Base-by-base conservation (phyloP, 2,329 filamentous ascomycete species). In the Elsinoe arachidis region DNA sequence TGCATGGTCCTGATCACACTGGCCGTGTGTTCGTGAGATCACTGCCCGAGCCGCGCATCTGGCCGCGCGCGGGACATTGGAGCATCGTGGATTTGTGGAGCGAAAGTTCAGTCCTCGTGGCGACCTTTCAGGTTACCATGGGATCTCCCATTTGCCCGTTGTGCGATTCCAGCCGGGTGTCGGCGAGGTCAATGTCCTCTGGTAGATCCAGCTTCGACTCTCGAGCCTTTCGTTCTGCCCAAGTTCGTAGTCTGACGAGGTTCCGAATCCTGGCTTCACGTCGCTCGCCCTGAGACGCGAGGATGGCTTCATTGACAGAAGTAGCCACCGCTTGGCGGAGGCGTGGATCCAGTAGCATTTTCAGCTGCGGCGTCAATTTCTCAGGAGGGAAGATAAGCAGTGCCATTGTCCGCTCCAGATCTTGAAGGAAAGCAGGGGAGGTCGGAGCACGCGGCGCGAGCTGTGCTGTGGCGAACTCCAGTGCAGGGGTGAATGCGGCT, bases 381-480 rank as follows among this genome's bases (percentile, higher is more conserved):
- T 93, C 87, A n/a, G 83, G 80, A 0, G 89, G 85, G 64, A 96
- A 96, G 43, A 99, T 86, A 38, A 99, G 78, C 39, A 99, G 79
- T 0, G 90, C 87, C 85, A 99, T 96, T 0, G 93, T 96, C 68
- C 86, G 83, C 72, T 99, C 93, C 10, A 99, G 78, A 60, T 95
- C 90, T 62, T 87, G 82, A 11, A 96, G 78, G 63, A 96, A 97
- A 44, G 86, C 83, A 3, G 82, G 80, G 63, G 90, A 90, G 4
- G 84, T 88, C 0, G 91, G 85, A 6, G 92, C 93, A 57, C 90
- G 84, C 3, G 93, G 91, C 10, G 90, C 90, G 12, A 99, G 81
- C 65, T 96, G 87, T 35, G 85, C 82, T 0, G 87, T 90, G 1
- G 93, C 93, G 72, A 99, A 99, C 59, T 85, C 83, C 55, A 99